Conservation (phyloP, 306 rosid genomes). For the Quercus alba region DNA sequence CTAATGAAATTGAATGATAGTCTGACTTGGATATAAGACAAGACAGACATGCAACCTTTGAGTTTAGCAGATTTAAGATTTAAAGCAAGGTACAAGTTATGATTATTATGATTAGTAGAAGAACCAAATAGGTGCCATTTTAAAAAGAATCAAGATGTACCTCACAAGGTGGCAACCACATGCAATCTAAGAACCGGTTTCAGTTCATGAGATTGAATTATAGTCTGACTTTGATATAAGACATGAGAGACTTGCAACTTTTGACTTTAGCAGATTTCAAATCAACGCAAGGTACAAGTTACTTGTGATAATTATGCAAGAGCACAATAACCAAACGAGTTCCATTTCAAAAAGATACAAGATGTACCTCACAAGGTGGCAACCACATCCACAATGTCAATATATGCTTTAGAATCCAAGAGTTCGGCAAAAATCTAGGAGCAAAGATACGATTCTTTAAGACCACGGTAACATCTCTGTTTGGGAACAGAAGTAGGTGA, state of each 20-base stretch:
- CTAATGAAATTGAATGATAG: too few species aligned
- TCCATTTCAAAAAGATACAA: neutral
- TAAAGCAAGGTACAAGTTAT: too few species aligned
- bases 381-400: neutral
- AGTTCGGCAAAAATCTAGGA: neutral
- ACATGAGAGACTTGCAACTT: neutral
- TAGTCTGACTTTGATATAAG: neutral
- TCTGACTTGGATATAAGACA: too few species aligned
- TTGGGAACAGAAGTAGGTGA: neutral
- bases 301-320: neutral
- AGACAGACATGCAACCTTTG: too few species aligned
- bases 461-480: constrained; percentile 1
- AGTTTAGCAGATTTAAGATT: too few species aligned
- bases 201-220: neutral
- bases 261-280: neutral
- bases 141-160: too few species aligned
- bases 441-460: neutral
- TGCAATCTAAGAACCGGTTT: neutral
- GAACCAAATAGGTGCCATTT: too few species aligned
- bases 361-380: neutral
- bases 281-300: neutral
- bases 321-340: neutral
- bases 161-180: too few species aligned
- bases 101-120: too few species aligned
- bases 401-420: neutral